Percentiles rank a stretch among this genome's conserved stretches.
Evolutionary conservation across 2,329 filamentous ascomycete species (phyloP).

Genomic region (Elsinoe perseae): DNA sequence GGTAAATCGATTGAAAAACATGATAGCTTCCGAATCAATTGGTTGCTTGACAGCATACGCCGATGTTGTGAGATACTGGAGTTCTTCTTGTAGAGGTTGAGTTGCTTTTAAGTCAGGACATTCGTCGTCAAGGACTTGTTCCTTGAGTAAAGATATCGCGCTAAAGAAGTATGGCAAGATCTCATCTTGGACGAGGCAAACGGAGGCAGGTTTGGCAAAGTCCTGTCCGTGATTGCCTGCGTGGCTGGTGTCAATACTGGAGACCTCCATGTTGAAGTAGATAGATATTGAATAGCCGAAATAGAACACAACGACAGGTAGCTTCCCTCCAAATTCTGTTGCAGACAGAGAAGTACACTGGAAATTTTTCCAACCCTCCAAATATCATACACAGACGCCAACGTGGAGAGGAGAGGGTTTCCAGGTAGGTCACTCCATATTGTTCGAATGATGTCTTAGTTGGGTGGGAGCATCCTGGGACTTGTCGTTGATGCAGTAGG

Average conservation of each 20-base stretch:
- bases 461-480: background rate
- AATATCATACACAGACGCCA: slow-evolving; percentile 1
- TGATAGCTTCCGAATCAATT: background rate
- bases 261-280: slow-evolving; percentile 1
- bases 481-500: background rate
- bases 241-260: background rate
- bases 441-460: background rate
- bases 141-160: slow-evolving; percentile 49
- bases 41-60: slow-evolving; percentile 1
- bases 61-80: slow-evolving; percentile 22
- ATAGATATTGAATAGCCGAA: background rate
- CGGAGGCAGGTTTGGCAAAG: background rate
- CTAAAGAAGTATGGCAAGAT: background rate
- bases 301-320: background rate
- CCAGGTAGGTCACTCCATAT: background rate
- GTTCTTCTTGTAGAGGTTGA: slow-evolving; percentile 41
- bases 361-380: background rate
- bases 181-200: background rate
- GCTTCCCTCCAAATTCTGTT: background rate
- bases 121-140: slow-evolving; percentile 70
- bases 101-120: slow-evolving; percentile 57
- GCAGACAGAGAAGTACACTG: background rate
- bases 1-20: background rate
- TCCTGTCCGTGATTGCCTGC: background rate
- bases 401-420: background rate